Conservation (phyloP, 164 flowering plant species). For the Cinnamomum chago region DNA sequence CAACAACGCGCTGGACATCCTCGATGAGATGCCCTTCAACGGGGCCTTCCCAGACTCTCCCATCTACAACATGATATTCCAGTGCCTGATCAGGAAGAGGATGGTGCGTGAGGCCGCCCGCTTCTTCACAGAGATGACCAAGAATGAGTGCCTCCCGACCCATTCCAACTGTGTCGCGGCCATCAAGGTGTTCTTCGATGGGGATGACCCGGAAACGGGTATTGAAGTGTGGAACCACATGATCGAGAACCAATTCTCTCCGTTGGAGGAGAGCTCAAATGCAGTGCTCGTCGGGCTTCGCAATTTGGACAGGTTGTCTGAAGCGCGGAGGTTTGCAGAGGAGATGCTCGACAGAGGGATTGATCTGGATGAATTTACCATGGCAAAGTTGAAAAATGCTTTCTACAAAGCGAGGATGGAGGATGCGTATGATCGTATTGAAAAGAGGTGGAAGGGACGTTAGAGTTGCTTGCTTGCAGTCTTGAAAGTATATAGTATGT, state of each 20-base stretch:
- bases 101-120: conserved; percentile 42
- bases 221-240: conserved; percentile 63
- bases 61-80: conserved; percentile 66
- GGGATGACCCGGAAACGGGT: conserved; percentile 66
- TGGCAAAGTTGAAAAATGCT: conserved; percentile 48
- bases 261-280: conserved; percentile 53
- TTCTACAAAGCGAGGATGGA: conserved; percentile 47
- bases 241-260: conserved; percentile 38
- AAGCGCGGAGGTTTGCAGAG: conserved; percentile 41
- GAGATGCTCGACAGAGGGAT: conserved; percentile 57
- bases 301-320: conserved; percentile 43
- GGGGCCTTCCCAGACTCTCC: conserved; percentile 71
- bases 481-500: background rate
- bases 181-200: conserved; percentile 49
- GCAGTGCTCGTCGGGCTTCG: conserved; percentile 56
- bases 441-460: conserved; percentile 51
- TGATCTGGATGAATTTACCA: conserved; percentile 50
- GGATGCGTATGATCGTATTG: conserved; percentile 43
- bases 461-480: background rate
- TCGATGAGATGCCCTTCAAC: conserved; percentile 63
- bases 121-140: conserved; percentile 64
- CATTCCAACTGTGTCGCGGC: conserved; percentile 52
- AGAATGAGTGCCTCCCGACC: conserved; percentile 66
- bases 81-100: conserved; percentile 57
- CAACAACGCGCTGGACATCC: conserved; percentile 41